Conservation (phyloP, 2,329 filamentous ascomycete genomes). For the Aureobasidium melanogenum region DNA sequence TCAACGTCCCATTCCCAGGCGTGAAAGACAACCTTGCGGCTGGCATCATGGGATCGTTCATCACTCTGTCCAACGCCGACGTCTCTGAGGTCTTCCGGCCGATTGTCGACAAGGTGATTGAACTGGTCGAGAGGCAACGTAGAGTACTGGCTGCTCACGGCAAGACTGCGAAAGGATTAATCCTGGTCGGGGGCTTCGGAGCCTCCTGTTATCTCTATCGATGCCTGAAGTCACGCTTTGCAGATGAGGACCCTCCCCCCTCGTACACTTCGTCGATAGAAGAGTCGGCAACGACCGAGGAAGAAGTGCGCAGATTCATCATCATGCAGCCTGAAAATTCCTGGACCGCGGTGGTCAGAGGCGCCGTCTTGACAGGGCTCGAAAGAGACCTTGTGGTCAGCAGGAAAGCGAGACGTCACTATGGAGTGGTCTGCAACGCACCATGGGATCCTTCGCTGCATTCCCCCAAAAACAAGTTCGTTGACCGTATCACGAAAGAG, state of each 20-base stretch:
- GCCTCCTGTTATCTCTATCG: constrained; percentile 64
- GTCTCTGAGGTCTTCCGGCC: constrained; percentile 53
- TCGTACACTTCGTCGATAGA: neutral
- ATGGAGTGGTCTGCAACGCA: neutral
- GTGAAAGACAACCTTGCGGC: constrained; percentile 67
- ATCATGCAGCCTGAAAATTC: constrained; percentile 68
- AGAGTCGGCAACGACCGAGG: too few species aligned
- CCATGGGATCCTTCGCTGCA: too few species aligned
- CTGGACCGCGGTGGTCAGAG: constrained; percentile 70
- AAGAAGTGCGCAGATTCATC: constrained; percentile 40
- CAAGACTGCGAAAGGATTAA: constrained; percentile 52
- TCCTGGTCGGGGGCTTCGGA: constrained; percentile 73
- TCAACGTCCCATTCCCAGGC: constrained; percentile 71
- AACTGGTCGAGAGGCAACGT: constrained; percentile 37
- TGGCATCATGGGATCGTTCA: constrained; percentile 65
- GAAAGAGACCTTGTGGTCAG: neutral
- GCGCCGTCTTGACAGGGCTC: constrained; percentile 54
- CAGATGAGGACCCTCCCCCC: constrained; percentile 38
- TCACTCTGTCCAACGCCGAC: constrained; percentile 63
- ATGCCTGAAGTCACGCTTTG: constrained; percentile 61
- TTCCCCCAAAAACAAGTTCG: too few species aligned
- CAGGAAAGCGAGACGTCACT: neutral
- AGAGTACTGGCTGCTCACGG: constrained; percentile 30
- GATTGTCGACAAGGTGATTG: constrained; percentile 49
- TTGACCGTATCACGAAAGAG: too few species aligned